A percentile compares a stretch with the other conserved stretches of the same genome.
Conservation (phyloP, 2,329 filamentous ascomycete species). For the Penicillium sp. region DNA sequence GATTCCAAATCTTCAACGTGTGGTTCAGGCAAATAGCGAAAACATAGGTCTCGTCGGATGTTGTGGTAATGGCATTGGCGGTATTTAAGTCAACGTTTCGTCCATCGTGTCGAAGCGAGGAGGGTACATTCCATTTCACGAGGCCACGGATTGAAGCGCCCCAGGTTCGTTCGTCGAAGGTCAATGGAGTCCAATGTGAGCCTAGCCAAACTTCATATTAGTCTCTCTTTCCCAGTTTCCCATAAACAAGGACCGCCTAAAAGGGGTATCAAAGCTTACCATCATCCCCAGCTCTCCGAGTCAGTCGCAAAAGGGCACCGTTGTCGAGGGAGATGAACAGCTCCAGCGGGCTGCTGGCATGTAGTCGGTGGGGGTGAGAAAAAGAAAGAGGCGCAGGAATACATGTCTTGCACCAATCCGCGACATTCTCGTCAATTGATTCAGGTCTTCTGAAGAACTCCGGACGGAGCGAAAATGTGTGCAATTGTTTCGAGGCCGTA, state of each 20-base stretch:
- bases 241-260: conserved; percentile 1
- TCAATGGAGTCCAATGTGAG: conserved; percentile 47
- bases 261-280: conserved; percentile 34
- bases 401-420: conserved; percentile 74
- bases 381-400: conserved; percentile 72
- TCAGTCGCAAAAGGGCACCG: conserved; percentile 62
- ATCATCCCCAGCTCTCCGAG: conserved; percentile 57
- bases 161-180: conserved; percentile 51
- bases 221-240: not conserved
- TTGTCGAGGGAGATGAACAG: conserved; percentile 68
- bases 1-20: conserved; percentile 84
- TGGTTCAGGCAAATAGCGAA: conserved; percentile 91
- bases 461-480: conserved; percentile 78
- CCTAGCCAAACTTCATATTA: conserved; percentile 24
- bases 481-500: conserved; percentile 75
- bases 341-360: conserved; percentile 70
- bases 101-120: conserved; percentile 44
- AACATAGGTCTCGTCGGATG: conserved; percentile 50
- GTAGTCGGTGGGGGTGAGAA: conserved; percentile 76
- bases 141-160: conserved; percentile 49
- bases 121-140: conserved; percentile 45
- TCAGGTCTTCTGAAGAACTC: conserved; percentile 74
- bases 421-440: conserved; percentile 70
- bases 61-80: conserved; percentile 46
- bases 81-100: conserved; percentile 44